Base-by-base conservation (phyloP, 1,284 basidiomycete species). In the Pyrrhoderma noxium region DNA sequence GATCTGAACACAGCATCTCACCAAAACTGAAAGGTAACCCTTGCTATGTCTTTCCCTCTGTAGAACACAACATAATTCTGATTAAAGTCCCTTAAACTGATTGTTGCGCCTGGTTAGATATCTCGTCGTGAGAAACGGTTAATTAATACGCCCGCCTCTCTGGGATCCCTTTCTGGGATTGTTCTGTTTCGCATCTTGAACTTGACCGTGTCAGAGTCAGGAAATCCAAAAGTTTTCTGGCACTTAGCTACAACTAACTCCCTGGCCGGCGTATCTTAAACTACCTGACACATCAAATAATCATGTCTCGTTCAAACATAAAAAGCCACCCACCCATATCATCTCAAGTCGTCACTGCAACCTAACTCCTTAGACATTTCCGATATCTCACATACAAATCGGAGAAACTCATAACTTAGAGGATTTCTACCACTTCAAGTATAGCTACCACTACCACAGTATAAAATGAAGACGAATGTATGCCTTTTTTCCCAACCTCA, bases 401-500 rank as follows among this genome's bases (percentile, higher is more conserved):
- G 27, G 27, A 21, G 16, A 51, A 35, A 41, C 44, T 36, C 36
- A 43, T 19, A 38, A 22, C 31, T 42, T 37, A 35, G 43, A 39
- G 34, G 22, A 11, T 16, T 14, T 18, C 49, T 51, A 31, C 18
- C 8, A 34, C 37, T 41, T 23, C 37, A 41, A 49, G 43, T 41
- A 35, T 45, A 43, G 23, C 47, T 31, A 31, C 46, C 41, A 44
- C 43, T 48, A 25, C 16, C n/a, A 34, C 8, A 1, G 38, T 51
- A 43, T 51, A 47, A 51, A 50, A 55, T 55, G 53, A 51, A 44
- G 49, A 13, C 49, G 27, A 47, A 40, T 41, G 53, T 55, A 35
- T 43, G 53, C 23, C 21, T 23, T 18, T 2, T 39, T 44, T 18
- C 9, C 18, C 37, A 36, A 51, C 14, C 34, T 11, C 23, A 23